A percentile compares a stretch with the other conserved stretches of the same genome.
Evolutionary conservation across 1,284 basidiomycete species (phyloP).

Genomic region (Ganoderma sinense): DNA sequence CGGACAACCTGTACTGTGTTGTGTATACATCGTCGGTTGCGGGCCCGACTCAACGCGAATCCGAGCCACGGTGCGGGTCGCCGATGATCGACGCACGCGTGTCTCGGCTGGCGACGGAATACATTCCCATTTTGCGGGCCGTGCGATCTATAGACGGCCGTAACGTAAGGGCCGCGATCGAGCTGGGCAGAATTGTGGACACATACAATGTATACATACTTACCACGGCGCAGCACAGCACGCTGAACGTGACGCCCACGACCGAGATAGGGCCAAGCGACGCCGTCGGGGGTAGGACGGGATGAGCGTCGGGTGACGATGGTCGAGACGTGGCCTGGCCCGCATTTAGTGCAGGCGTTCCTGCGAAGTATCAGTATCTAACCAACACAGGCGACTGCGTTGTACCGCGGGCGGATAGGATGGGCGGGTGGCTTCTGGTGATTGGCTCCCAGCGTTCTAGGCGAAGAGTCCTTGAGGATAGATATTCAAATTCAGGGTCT

Average conservation of each 20-base stretch:
- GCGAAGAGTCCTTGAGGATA: background rate
- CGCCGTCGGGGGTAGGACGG: background rate
- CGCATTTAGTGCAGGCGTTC: background rate
- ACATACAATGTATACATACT: background rate
- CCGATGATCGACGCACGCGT: background rate
- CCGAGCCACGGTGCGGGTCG: background rate
- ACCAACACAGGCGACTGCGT: background rate
- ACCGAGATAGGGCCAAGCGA: background rate
- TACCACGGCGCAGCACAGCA: background rate
- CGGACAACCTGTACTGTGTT: background rate
- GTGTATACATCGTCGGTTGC: background rate
- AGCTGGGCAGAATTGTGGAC: background rate
- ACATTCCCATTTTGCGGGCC: background rate
- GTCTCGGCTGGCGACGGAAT: background rate
- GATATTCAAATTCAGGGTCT: constrained; percentile 29
- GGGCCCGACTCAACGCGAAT: background rate
- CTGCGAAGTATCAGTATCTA: constrained; percentile 4
- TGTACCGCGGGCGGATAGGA: background rate
- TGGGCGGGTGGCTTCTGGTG: constrained; percentile 7
- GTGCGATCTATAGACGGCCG: background rate
- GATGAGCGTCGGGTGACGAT: background rate
- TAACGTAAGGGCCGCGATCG: background rate
- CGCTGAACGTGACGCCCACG: background rate
- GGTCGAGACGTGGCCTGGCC: constrained; percentile 4
- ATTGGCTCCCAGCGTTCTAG: background rate